A percentile compares a stretch with the other conserved stretches of the same genome.
These are phyloP conservation scores for Lactarius pseudohatsudake DNA, from an alignment of 768 basidiomycete species.

Conservation along the genomic window DNA sequence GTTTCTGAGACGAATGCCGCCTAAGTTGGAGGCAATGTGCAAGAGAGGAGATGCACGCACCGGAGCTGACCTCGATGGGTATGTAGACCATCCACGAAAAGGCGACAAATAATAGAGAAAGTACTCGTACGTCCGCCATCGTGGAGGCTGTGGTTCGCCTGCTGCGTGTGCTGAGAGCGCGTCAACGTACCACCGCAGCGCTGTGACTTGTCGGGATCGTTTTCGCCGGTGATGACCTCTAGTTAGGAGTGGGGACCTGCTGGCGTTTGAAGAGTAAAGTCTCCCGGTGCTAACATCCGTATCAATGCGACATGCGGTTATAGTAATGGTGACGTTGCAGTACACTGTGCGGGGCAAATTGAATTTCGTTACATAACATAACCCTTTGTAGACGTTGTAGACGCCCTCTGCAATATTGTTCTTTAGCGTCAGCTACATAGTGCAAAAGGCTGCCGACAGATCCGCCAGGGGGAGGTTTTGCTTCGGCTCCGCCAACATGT, in stretches of 20 bases:
- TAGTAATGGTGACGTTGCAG: too few relatives aligned
- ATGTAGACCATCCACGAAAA: constrained; percentile 77
- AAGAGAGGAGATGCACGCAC: constrained; percentile 51
- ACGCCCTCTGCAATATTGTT: too few relatives aligned
- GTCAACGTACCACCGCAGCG: constrained; percentile 41
- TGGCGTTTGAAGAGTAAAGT: constrained; percentile 34
- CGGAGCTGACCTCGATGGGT: constrained; percentile 65
- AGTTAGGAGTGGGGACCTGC: constrained; percentile 30
- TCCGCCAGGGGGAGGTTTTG: too few relatives aligned
- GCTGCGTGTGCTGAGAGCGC: constrained; percentile 45
- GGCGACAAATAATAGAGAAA: constrained; percentile 62
- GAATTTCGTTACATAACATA: too few relatives aligned
- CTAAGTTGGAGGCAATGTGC: constrained; percentile 13
- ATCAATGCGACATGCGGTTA: not conserved
- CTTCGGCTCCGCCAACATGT: too few relatives aligned
- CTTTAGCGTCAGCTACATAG: too few relatives aligned
- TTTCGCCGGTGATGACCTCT: constrained; percentile 13
- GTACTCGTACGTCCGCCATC: constrained; percentile 85
- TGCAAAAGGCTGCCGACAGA: too few relatives aligned
- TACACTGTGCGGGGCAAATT: too few relatives aligned
- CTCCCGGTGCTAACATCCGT: constrained; percentile 29
- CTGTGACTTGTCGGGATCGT: not conserved
- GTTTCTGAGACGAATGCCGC: constrained; percentile 45
- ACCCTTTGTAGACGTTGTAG: too few relatives aligned
- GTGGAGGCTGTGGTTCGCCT: constrained; percentile 40